These are phyloP conservation scores for Talaromyces sp. DNA, from an alignment of 2,329 filamentous ascomycete species.

Conservation along the genomic window DNA sequence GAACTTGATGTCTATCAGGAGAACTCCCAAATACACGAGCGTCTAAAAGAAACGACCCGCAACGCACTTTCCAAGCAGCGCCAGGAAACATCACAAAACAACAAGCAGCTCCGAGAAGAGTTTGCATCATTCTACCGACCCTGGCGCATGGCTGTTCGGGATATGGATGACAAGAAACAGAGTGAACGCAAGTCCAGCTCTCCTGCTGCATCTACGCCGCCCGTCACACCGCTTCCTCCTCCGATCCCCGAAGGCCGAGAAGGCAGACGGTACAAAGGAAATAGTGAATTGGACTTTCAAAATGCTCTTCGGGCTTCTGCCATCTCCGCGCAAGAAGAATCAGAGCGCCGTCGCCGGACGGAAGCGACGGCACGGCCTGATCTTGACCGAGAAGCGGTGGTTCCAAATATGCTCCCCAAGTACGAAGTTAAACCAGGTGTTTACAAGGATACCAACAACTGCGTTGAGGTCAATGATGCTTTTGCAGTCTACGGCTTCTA, in stretches of 20 bases:
- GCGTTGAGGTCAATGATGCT: slow-evolving; percentile 33
- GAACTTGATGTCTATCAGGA: slow-evolving; percentile 43
- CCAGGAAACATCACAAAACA: slow-evolving; percentile 34
- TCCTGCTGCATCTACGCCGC: slow-evolving; percentile 31
- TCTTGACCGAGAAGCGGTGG: slow-evolving; percentile 41
- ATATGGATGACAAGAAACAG: slow-evolving; percentile 39
- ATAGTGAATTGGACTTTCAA: slow-evolving; percentile 47
- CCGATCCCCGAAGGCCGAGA: slow-evolving; percentile 26
- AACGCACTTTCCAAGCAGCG: slow-evolving; percentile 34
- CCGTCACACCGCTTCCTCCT: slow-evolving; percentile 27
- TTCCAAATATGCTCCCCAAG: slow-evolving; percentile 45
- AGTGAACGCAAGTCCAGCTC: slow-evolving; percentile 31
- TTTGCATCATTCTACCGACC: slow-evolving; percentile 40
- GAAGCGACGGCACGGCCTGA: slow-evolving; percentile 43
- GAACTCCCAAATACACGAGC: slow-evolving; percentile 33
- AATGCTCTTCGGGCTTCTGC: slow-evolving; percentile 45
- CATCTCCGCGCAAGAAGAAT: slow-evolving; percentile 45
- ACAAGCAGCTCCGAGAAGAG: slow-evolving; percentile 35
- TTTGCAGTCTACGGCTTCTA: slow-evolving; percentile 42
- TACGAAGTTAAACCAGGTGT: slow-evolving; percentile 32
- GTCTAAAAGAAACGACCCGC: slow-evolving; percentile 35
- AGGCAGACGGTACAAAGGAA: slow-evolving; percentile 42
- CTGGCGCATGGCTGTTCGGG: slow-evolving; percentile 41
- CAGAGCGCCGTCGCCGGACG: slow-evolving; percentile 39
- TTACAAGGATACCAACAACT: slow-evolving; percentile 47